Percentiles rank a stretch among this genome's conserved stretches.
Conservation (phyloP, 495 filamentous ascomycete species). For the Hapsidospora chrysogenum region DNA sequence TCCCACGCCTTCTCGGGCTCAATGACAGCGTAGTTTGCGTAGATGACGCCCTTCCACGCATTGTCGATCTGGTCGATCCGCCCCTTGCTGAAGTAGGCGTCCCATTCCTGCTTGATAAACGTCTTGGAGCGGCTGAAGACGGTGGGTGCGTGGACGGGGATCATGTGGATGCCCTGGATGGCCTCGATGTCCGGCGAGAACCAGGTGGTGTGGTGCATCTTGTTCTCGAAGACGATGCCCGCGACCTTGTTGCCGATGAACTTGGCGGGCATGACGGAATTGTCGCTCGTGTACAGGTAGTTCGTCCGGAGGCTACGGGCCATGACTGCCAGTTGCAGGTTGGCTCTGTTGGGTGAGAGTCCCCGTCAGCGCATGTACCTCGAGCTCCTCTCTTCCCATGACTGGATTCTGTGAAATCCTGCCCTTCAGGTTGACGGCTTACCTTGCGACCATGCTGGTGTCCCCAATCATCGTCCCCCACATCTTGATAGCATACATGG, state of each 20-base stretch:
- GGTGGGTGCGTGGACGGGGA: slow-evolving; percentile 63
- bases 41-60: slow-evolving; percentile 79
- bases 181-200: slow-evolving; percentile 71
- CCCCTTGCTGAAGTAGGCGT: slow-evolving; percentile 49
- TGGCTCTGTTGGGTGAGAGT: too few species aligned
- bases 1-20: slow-evolving; percentile 53
- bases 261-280: slow-evolving; percentile 56
- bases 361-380: too few species aligned
- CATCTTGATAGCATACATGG: slow-evolving; percentile 82
- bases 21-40: slow-evolving; percentile 63
- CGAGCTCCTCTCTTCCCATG: too few species aligned
- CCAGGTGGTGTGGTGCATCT: slow-evolving; percentile 88
- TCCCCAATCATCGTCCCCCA: slow-evolving; percentile 72
- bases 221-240: slow-evolving; percentile 95
- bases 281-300: slow-evolving; percentile 56
- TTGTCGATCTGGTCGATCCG: slow-evolving; percentile 42
- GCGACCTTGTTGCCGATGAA: slow-evolving; percentile 78
- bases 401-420: too few species aligned
- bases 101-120: slow-evolving; percentile 80
- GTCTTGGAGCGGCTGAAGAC: slow-evolving; percentile 46
- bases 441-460: slow-evolving; percentile 70
- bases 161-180: slow-evolving; percentile 94
- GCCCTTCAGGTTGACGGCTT: too few species aligned
- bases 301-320: slow-evolving; percentile 57
- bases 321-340: slow-evolving; percentile 66